Percentiles rank a stretch among this genome's conserved stretches.
These are phyloP conservation scores for Neurospora sp. DNA, from an alignment of 495 filamentous ascomycete genomes.

Conservation along the genomic window DNA sequence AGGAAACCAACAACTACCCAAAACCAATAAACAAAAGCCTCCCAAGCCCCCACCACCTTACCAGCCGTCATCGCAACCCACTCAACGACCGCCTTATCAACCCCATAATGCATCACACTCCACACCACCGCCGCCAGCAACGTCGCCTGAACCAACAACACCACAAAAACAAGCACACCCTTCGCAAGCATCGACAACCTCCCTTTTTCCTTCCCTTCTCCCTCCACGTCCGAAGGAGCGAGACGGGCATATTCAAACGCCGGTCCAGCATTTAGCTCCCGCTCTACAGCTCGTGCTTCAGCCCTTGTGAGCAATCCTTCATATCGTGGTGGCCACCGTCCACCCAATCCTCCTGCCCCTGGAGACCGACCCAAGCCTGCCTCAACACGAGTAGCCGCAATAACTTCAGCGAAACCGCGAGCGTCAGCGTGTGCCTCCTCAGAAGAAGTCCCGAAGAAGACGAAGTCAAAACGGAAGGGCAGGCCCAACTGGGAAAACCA, in stretches of 20 bases:
- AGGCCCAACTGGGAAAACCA: not conserved
- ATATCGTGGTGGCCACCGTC: too few relatives aligned
- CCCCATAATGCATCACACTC: not conserved
- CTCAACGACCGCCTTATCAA: not conserved
- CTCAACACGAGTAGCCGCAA: too few relatives aligned
- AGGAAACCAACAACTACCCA: not conserved
- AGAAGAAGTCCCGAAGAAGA: not conserved
- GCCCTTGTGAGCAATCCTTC: not conserved
- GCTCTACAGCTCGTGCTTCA: not conserved
- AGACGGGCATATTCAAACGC: not conserved
- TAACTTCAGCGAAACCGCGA: too few relatives aligned
- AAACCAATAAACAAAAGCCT: not conserved
- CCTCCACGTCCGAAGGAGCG: not conserved
- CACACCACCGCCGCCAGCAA: not conserved
- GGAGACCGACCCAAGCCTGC: too few relatives aligned
- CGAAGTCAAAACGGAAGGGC: not conserved
- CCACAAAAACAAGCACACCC: not conserved
- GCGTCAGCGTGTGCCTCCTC: too few relatives aligned
- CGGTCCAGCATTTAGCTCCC: not conserved
- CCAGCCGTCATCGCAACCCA: not conserved
- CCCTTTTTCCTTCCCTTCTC: not conserved
- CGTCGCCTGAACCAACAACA: not conserved
- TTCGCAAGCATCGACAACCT: not conserved
- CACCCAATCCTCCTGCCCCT: too few relatives aligned
- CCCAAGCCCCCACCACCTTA: not conserved